Percentiles rank a stretch among this genome's conserved stretches.
phyloP scores from a whole-genome alignment of 2,329 filamentous ascomycete genomes.

The Basipetospora sp. region DNA sequence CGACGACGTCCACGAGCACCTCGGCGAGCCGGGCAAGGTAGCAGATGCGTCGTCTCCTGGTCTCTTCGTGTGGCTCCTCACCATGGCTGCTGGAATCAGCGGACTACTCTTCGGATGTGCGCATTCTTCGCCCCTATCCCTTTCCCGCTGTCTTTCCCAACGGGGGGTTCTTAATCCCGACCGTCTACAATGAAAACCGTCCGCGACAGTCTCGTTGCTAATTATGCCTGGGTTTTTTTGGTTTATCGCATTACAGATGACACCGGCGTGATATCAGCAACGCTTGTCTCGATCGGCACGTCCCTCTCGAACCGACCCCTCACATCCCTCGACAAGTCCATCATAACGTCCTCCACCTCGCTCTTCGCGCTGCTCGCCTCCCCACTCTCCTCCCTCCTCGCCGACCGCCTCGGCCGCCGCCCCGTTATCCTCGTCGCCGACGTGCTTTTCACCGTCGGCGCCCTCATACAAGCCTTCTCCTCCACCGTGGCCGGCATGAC shows the following conservation, averaged over 20 bases:
- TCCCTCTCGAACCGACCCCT: constrained; percentile 43
- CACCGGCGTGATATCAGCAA: constrained; percentile 55
- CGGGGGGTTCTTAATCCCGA: too few relatives aligned
- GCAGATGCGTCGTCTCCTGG: constrained; percentile 21
- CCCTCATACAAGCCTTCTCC: constrained; percentile 47
- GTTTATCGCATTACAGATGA: too few relatives aligned
- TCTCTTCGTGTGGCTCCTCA: constrained; percentile 45
- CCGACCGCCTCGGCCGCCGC: constrained; percentile 46
- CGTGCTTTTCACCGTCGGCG: constrained; percentile 52
- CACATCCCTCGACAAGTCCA: constrained; percentile 50
- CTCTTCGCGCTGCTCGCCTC: constrained; percentile 51
- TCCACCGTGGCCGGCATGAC: constrained; percentile 50
- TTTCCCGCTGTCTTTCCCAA: neutral
- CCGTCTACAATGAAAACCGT: neutral
- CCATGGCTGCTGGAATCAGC: constrained; percentile 50
- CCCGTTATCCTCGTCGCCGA: constrained; percentile 50
- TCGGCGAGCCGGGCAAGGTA: neutral
- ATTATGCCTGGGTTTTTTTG: too few relatives aligned
- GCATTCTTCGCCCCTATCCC: constrained; percentile 13
- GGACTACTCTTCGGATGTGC: constrained; percentile 54
- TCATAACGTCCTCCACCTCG: constrained; percentile 56
- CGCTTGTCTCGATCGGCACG: constrained; percentile 47
- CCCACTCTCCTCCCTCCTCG: constrained; percentile 48
- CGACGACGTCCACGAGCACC: neutral
- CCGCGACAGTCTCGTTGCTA: too few relatives aligned